phyloP scores from a whole-genome alignment of 768 basidiomycete genomes.

The Butyriboletus loyo region DNA sequence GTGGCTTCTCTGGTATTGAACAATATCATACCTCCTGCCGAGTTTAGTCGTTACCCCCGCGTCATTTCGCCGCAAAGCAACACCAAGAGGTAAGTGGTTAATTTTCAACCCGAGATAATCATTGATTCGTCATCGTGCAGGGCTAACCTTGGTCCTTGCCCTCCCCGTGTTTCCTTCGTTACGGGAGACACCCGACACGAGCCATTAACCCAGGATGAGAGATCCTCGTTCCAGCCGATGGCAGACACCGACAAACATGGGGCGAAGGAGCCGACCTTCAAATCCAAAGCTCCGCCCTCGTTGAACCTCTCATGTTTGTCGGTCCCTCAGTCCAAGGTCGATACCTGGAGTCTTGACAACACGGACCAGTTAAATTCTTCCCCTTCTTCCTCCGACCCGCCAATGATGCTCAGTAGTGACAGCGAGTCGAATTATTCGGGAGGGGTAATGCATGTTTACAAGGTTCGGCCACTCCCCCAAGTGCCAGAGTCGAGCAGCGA shows the following conservation, averaged over 20 bases:
- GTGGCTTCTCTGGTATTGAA: not conserved
- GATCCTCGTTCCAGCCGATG: not conserved
- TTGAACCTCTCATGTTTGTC: not conserved
- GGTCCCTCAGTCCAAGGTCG: constrained; percentile 1
- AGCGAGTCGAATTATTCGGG: constrained; percentile 2
- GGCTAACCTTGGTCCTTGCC: not conserved
- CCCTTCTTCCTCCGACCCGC: not conserved
- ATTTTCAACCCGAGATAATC: not conserved
- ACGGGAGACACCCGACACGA: not conserved
- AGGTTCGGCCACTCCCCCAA: constrained; percentile 10
- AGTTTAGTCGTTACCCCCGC: constrained; percentile 9
- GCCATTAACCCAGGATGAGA: not conserved
- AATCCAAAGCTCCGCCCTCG: constrained; percentile 9
- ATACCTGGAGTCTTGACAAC: not conserved
- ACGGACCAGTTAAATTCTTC: not conserved
- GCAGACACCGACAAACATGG: not conserved
- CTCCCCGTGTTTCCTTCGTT: constrained; percentile 1
- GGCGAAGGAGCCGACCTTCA: constrained; percentile 1
- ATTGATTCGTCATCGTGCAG: not conserved
- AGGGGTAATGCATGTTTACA: not conserved
- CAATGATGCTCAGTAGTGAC: not conserved
- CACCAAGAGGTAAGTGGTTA: not conserved
- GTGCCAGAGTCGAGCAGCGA: not conserved
- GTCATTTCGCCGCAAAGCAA: constrained; percentile 8
- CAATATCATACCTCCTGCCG: constrained; percentile 1